Evolutionary conservation across 257 asterid genomes (phyloP).

Genomic region (Solanum microdontum): DNA sequence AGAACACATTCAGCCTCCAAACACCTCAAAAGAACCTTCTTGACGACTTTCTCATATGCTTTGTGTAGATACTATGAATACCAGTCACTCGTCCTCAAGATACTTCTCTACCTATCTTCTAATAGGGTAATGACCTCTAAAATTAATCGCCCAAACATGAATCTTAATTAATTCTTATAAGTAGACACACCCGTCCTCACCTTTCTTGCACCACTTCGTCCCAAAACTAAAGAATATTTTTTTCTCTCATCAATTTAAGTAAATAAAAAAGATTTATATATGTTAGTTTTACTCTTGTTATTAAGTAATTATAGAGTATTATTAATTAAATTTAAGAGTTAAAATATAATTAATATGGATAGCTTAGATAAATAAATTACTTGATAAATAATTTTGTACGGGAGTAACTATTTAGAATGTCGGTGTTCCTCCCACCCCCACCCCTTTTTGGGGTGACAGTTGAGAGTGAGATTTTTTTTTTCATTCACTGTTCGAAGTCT

Average conservation of each 20-base stretch:
- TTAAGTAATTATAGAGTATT: background rate
- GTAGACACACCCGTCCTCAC: background rate
- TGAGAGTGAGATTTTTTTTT: background rate
- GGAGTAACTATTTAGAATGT: background rate
- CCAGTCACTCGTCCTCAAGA: too few relatives aligned
- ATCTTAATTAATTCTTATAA: too few relatives aligned
- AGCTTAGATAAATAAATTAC: background rate
- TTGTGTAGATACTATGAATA: too few relatives aligned
- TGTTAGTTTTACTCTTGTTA: background rate
- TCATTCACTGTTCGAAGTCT: fast-evolving
- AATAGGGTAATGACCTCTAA: too few relatives aligned
- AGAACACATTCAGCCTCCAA: too few relatives aligned
- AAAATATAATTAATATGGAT: background rate
- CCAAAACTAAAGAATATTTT: background rate
- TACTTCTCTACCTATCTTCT: too few relatives aligned
- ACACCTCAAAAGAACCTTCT: too few relatives aligned
- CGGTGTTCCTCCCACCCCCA: background rate
- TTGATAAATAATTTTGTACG: background rate
- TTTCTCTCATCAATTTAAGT: background rate
- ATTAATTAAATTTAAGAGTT: too few relatives aligned
- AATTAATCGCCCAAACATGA: background rate
- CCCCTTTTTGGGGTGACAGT: background rate
- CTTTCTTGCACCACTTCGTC: background rate
- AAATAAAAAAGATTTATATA: too few relatives aligned
- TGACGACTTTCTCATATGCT: too few relatives aligned